Base-by-base conservation (phyloP, 805 yeast species). In the Lachancea waltii region DNA sequence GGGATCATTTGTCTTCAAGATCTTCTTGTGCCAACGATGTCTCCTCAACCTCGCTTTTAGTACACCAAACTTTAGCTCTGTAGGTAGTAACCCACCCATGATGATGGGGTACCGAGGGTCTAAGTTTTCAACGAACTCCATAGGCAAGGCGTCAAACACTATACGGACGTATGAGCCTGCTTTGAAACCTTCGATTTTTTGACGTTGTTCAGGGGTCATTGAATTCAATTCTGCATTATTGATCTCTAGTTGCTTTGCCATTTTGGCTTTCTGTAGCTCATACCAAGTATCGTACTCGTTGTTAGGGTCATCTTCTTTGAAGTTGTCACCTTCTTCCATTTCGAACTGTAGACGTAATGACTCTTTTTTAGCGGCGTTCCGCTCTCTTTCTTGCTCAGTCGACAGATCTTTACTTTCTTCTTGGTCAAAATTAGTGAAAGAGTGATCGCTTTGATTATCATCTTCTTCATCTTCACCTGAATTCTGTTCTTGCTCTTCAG, bases 1-100 rank as follows among this genome's bases (percentile, higher is more conserved):
- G 1, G 99, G 98, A 65, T 92, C 99, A 56, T 86, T 94, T 7
- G 97, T 77, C 63, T 92, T 92, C 52, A 92, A 70, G 42, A 94
- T 85, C 72, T 87, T 87, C 58, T 87, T 90, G 65, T 92, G 97
- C 99, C 99, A 92, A 69, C 98, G 79, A 60, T 92, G 99, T 64
- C 96, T 80, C 77, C 96, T 87, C 44, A 92, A 77, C 67, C 97
- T 78, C 33, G 85, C 96, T 56, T 85, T 90, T 66, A 87, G 70
- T 54, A 84, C 81, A 5, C 98, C 99, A 58, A 89, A 90, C 55
- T 95, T 73, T 41, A 87, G 82, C 58, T 92, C 99, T 4, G 95
- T 85, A 25, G 92, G 77, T 43, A 90, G 67, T 41, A 92, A 67
- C 3, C 97, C 97, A 42, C 99, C 99, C 51, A 94, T 65, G 13